Evolutionary conservation across 2,329 filamentous ascomycete species (phyloP), one percentile per base, ranked within the genome.

Genomic region (Coniosporium tulheliwenetii): DNA sequence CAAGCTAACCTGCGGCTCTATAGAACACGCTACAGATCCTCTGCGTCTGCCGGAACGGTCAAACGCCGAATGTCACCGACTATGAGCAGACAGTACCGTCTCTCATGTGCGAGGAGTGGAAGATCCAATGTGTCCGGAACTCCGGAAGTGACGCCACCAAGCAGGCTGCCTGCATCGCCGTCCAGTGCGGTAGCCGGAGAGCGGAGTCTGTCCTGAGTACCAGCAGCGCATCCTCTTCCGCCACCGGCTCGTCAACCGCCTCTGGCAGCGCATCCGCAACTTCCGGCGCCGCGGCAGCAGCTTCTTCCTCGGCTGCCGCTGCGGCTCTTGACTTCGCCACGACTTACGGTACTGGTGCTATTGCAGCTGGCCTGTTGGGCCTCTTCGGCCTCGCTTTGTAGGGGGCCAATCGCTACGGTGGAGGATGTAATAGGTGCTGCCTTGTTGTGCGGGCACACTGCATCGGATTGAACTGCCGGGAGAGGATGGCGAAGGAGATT

Each of bases 71-170:
- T 52, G 65, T 77, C 49, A 55, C 61, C 44, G 60, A 64, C 49
- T 81, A 77, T 60, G 49, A 58, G 41, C 61, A 72, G 57, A 75
- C 73, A 16, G 61, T 81, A 38, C 75, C 75, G 35, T 74, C 65
- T 58, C 77, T 65, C 57, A 66, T 75, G 56, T 81, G 77, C 63
- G 52, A 67, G 50, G 59, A 59, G 46, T 71, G 66, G 59, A 73
- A 58, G 52, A 48, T 45, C 33, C 46, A 57, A 42, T 69, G 66
- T 50, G 8, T 33, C 32, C 3, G 4, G 10, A 33, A 33, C 40
- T 26, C 19, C 19, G 19, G 19, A 26, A 26, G 19, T 7, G 19
- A 26, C 7, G 19, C 19, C 19, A 26, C 19, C 19, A 3, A 26
- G 19, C 60, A 63, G 48, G 54, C 53, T 31, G 47, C 45, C 32